Evolutionary conservation across 352 stramenopile genomes (phyloP).

Genomic region (Phytophthora pinifolia): DNA sequence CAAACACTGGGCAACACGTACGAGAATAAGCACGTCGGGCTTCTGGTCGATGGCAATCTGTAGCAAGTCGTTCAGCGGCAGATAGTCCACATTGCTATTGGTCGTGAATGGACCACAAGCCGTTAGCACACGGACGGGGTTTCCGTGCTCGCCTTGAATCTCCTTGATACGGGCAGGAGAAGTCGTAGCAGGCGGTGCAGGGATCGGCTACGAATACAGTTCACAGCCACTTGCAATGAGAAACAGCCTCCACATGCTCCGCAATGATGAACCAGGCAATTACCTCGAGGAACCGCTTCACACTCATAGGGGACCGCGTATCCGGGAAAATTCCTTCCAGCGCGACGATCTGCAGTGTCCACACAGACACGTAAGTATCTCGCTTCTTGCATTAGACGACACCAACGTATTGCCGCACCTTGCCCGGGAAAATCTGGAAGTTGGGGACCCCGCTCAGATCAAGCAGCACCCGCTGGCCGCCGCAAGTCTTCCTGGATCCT

Average conservation of each 20-base stretch:
- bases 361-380: constrained; percentile 6
- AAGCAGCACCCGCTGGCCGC: constrained; percentile 75
- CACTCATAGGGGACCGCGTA: constrained; percentile 64
- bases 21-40: constrained; percentile 95
- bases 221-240: neutral
- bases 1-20: constrained; percentile 24
- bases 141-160: constrained; percentile 42
- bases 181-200: constrained; percentile 49
- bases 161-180: constrained; percentile 48
- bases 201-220: constrained; percentile 50
- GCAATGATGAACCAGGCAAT: no score
- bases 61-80: constrained; percentile 94
- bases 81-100: constrained; percentile 93
- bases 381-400: no score
- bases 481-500: constrained; percentile 80
- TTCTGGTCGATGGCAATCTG: constrained; percentile 71
- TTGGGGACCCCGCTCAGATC: constrained; percentile 69
- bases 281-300: constrained; percentile 82
- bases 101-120: constrained; percentile 96
- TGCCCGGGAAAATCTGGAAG: constrained; percentile 82
- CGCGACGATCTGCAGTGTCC: constrained; percentile 62
- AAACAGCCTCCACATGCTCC: neutral
- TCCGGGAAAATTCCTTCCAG: constrained; percentile 77
- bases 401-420: constrained; percentile 36
- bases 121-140: constrained; percentile 80